Base-by-base conservation (phyloP, 257 asterid genomes). In the Scutellaria barbata region DNA sequence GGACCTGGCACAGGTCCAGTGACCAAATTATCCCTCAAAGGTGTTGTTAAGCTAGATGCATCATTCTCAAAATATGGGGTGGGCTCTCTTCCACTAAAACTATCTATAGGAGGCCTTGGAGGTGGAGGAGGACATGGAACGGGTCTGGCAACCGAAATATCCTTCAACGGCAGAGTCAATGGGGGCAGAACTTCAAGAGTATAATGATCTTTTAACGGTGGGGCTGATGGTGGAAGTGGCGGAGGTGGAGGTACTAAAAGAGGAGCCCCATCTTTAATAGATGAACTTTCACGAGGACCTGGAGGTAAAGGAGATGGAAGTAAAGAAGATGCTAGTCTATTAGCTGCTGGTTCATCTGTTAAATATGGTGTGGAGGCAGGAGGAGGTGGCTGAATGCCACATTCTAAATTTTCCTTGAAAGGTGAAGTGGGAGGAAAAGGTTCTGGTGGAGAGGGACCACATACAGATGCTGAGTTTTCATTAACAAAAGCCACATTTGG, bases 191-290 rank as follows among this genome's bases (percentile, higher is more conserved):
- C 70, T 43, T 51, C 54, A 17, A 77, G 53, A 64, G 66, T 42
- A 68, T 74, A 73, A 73, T 65, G 70, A 42, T 76, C 82, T 78
- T 76, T 75, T 53, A 43, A 67, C 67, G 79, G 54, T n/a, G 67
- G 80, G 22, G 80, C 25, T 18, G 13, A 12, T 42, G 51, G 43
- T 10, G 75, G 37, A 7, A 16, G 67, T 42, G 72, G 65, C 16
- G 43, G 46, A 13, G 52, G 56, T 22, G 14, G 45, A 47, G 74
- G 74, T 47, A 25, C 17, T 47, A 70, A 76, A 43, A 43, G 40
- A 43, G 72, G 30, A 54, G 74, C 40, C 37, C 22, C 40, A 4
- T 43, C 64, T 43, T 48, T 50, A 53, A 41, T 9, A 63, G 77
- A 63, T 65, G 74, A 63, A 33, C 62, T 53, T 42, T 52, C 80